These are phyloP conservation scores for Hypomyces perniciosus DNA, from an alignment of 2,329 filamentous ascomycete genomes.

Conservation along the genomic window DNA sequence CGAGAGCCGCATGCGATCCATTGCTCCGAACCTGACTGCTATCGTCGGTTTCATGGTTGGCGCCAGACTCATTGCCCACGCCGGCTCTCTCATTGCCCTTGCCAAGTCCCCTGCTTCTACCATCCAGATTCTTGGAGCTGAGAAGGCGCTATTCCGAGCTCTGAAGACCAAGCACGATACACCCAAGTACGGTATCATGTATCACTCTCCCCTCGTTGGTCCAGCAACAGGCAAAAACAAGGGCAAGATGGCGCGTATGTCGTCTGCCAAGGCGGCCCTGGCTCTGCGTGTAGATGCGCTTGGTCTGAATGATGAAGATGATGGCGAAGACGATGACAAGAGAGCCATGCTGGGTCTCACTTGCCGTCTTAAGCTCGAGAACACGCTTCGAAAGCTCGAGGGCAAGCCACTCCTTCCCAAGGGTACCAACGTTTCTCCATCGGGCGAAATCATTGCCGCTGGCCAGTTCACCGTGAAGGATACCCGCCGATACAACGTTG, in stretches of 20 bases:
- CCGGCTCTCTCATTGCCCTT: constrained; percentile 88
- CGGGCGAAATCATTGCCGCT: constrained; percentile 56
- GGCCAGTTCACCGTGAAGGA: constrained; percentile 91
- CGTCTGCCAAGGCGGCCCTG: constrained; percentile 88
- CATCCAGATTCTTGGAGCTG: constrained; percentile 95
- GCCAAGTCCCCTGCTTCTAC: constrained; percentile 94
- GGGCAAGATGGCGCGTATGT: constrained; percentile 96
- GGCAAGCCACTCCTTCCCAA: constrained; percentile 81
- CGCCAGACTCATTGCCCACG: constrained; percentile 88
- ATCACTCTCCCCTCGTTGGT: constrained; percentile 87
- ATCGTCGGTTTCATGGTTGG: constrained; percentile 91
- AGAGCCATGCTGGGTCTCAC: constrained; percentile 73
- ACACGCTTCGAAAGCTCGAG: constrained; percentile 71
- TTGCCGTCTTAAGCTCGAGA: constrained; percentile 67
- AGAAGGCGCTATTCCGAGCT: constrained; percentile 97
- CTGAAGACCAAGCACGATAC: constrained; percentile 99
- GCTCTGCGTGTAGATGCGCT: constrained; percentile 87
- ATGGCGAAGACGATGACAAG: constrained; percentile 80
- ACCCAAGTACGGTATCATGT: constrained; percentile 94
- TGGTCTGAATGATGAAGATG: constrained; percentile 38
- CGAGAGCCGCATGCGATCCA: constrained; percentile 88
- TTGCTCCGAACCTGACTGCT: constrained; percentile 90
- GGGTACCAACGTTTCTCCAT: constrained; percentile 68
- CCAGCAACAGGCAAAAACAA: constrained; percentile 98
- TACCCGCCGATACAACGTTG: constrained; percentile 86